phyloP scores from a whole-genome alignment of 2,329 filamentous ascomycete species.

The Ceratocystis albifundus region DNA sequence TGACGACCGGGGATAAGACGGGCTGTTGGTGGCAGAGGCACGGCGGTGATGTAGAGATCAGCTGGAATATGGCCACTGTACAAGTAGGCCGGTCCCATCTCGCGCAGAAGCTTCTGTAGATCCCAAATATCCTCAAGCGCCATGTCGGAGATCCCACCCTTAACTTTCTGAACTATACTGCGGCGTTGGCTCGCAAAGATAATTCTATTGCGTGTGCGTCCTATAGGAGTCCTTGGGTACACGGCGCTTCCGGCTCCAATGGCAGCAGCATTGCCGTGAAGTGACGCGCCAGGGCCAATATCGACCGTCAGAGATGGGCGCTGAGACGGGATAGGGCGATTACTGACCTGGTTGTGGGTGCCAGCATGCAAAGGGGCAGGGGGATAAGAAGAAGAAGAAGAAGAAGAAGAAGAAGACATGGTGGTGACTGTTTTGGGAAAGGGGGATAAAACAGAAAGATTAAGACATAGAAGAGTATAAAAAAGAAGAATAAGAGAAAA shows the following conservation, averaged over 20 bases:
- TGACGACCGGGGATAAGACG: neutral
- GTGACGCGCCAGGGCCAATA: conserved; percentile 13
- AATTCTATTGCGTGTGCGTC: neutral
- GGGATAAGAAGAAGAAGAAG: too few species aligned
- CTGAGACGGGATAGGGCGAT: neutral
- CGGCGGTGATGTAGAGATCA: conserved; percentile 19
- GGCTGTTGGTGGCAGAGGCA: conserved; percentile 1
- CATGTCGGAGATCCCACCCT: too few species aligned
- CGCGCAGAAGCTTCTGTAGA: conserved; percentile 20
- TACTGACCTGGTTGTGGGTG: neutral
- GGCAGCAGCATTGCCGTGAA: neutral
- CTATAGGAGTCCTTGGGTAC: neutral
- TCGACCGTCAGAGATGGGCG: conserved; percentile 18
- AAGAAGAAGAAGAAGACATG: too few species aligned
- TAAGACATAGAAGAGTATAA: too few species aligned
- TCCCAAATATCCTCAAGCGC: conserved; percentile 12
- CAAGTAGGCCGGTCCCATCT: conserved; percentile 21
- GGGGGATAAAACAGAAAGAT: too few species aligned
- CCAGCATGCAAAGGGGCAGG: neutral
- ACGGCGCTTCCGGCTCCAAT: neutral
- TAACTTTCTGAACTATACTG: too few species aligned
- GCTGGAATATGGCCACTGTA: conserved; percentile 12
- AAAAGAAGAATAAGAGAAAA: too few species aligned
- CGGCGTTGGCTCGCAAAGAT: too few species aligned
- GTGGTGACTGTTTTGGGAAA: too few species aligned